These are phyloP conservation scores for Stagonosporopsis cucurbitacearum DNA, from an alignment of 2,329 filamentous ascomycete genomes.

Conservation along the genomic window DNA sequence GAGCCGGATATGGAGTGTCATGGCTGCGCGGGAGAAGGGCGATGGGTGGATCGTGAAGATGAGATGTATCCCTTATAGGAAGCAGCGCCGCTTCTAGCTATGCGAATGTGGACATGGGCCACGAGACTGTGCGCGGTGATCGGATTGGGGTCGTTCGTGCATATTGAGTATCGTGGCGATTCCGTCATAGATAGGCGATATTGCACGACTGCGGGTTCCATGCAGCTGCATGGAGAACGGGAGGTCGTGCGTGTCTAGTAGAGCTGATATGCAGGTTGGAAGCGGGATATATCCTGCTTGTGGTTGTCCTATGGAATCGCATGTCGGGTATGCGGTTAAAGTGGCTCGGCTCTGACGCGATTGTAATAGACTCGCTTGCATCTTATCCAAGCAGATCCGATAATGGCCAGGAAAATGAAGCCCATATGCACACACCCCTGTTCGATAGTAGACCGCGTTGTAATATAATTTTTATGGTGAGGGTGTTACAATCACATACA, in stretches of 20 bases:
- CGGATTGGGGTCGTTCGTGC: constrained; percentile 5
- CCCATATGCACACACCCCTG: background rate
- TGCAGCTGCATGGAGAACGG: constrained; percentile 3
- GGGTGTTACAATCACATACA: background rate
- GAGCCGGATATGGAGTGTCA: background rate
- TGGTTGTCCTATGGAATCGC: background rate
- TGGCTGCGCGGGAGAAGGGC: background rate
- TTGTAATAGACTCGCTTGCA: no score
- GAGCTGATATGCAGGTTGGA: background rate
- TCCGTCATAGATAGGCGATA: constrained; percentile 16
- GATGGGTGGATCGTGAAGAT: background rate
- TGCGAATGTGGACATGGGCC: constrained; percentile 2
- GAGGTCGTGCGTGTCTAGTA: background rate
- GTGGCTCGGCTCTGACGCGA: no score
- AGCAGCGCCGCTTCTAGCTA: background rate
- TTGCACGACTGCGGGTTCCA: constrained; percentile 11
- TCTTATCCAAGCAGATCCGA: background rate
- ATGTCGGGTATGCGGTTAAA: background rate
- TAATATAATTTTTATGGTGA: background rate
- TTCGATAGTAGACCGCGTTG: background rate
- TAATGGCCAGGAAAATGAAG: background rate
- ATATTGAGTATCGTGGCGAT: background rate
- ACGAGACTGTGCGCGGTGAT: constrained; percentile 1
- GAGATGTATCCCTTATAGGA: background rate
- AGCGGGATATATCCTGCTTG: background rate